Percentiles rank a stretch among this genome's conserved stretches.
Conservation (phyloP, 768 basidiomycete genomes). For the Clathrus columnatus region DNA sequence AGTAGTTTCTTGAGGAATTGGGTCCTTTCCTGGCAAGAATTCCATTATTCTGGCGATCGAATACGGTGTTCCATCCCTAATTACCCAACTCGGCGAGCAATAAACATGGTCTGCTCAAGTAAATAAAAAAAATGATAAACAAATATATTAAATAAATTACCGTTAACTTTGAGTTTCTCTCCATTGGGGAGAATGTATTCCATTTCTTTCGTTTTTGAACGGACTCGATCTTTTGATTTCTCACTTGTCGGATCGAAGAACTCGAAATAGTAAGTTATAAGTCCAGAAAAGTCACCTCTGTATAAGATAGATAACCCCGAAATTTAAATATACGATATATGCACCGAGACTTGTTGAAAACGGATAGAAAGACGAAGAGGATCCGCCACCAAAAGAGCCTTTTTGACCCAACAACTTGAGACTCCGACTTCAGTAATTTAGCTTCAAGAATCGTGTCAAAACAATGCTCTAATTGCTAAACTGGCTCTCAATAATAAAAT, state of each 20-base stretch:
- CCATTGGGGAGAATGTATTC: constrained; percentile 58
- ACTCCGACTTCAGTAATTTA: background rate
- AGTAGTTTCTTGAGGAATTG: constrained; percentile 24
- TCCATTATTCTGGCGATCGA: constrained; percentile 96
- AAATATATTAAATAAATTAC: constrained; percentile 35
- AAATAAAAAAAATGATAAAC: background rate
- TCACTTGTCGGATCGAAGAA: background rate
- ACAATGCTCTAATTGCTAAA: too few species aligned
- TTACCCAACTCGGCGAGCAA: constrained; percentile 86
- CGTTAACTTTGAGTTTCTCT: constrained; percentile 79
- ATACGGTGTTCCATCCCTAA: constrained; percentile 91
- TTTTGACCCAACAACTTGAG: background rate
- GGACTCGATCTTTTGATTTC: background rate
- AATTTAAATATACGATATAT: too few species aligned
- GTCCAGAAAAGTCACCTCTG: too few species aligned
- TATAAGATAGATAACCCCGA: too few species aligned
- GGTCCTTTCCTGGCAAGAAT: constrained; percentile 76
- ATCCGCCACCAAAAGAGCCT: too few species aligned
- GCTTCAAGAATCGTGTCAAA: too few species aligned
- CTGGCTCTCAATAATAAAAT: too few species aligned
- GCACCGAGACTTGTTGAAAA: too few species aligned
- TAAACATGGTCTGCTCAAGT: constrained; percentile 89
- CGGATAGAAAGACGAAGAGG: background rate
- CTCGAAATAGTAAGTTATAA: background rate
- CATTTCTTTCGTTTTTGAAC: background rate